phyloP scores from a whole-genome alignment of 495 filamentous ascomycete species.

The Podospora pseudocomata region DNA sequence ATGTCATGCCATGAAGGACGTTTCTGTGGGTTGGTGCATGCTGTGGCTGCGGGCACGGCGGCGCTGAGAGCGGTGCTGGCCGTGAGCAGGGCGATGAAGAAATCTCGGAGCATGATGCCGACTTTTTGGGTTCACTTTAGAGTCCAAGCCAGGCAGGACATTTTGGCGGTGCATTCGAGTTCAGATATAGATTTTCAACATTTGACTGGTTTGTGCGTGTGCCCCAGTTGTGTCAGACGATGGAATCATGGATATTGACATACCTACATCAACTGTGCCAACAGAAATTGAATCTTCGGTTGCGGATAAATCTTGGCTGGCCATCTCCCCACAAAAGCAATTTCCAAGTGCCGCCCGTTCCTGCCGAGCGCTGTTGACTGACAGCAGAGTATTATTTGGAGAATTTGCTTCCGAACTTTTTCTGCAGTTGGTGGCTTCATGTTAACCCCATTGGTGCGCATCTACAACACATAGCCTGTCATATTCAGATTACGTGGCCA shows the following conservation, averaged over 20 bases:
- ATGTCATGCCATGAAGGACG: conserved; percentile 7
- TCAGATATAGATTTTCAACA: neutral
- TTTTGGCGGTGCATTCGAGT: neutral
- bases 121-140: neutral
- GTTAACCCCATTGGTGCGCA: neutral
- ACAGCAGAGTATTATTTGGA: neutral
- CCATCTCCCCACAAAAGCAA: neutral
- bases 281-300: neutral
- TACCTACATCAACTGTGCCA: neutral
- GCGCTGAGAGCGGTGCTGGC: neutral
- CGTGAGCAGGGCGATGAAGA: conserved; percentile 4
- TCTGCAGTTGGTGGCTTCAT: neutral
- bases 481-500: neutral
- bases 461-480: neutral
- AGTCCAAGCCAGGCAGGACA: neutral
- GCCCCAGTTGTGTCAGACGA: neutral
- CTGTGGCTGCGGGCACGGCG: neutral
- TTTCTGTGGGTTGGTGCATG: conserved; percentile 11
- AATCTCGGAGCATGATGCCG: neutral
- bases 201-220: neutral
- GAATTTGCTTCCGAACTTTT: neutral
- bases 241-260: neutral
- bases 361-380: neutral
- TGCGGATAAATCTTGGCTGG: neutral
- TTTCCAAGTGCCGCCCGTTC: neutral